Base-by-base conservation (phyloP, 2,329 filamentous ascomycete genomes). In the Exophiala dermatitidis region DNA sequence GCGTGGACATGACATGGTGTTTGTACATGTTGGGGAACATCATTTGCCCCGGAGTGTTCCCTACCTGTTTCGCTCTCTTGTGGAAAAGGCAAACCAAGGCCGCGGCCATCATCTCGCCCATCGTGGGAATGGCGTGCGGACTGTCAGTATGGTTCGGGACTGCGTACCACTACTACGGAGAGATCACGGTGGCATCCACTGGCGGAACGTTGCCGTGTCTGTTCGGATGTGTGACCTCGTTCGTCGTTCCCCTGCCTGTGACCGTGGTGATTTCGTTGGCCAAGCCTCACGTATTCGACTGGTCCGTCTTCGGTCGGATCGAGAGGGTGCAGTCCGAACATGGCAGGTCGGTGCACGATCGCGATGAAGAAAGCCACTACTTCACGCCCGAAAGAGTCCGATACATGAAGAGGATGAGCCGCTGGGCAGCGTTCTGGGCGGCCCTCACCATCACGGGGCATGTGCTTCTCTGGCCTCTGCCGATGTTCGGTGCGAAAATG, bases 261-360 rank as follows among this genome's bases (percentile, higher is more conserved):
- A 78, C 90, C 5, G 86, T 88, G 0, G 57, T 90, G 40, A 75
- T 93, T 9, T 90, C 86, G 0, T 77, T 84, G 46, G 70, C 95
- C 95, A 69, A 86, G 95, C 73, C 95, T 87, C 83, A 72, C 80
- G 53, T 85, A 82, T 19, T 95, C 94, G 89, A 79, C 81, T 64
- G 76, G 75, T 65, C 82, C 85, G 29, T 29, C n/a, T 30, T 46
- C 9, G 19, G 19, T 4, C 62, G 80, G 79, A 61, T 85, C 81
- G 37, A 87, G 94, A 63, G 88, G 95, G 67, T 77, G 81, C 41
- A 86, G 89, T 45, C 71, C 80, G 45, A 48, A 5, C n/a, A 48
- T 31, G n/a, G 33, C 12, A 33, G 10, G 10, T 3, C n/a, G 3
- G 10, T 48, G 10, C 45, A 19, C 19, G 45, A 48, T 10, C 31